phyloP scores from a whole-genome alignment of 2,329 filamentous ascomycete species.

The Aspergillus costaricaensis region DNA sequence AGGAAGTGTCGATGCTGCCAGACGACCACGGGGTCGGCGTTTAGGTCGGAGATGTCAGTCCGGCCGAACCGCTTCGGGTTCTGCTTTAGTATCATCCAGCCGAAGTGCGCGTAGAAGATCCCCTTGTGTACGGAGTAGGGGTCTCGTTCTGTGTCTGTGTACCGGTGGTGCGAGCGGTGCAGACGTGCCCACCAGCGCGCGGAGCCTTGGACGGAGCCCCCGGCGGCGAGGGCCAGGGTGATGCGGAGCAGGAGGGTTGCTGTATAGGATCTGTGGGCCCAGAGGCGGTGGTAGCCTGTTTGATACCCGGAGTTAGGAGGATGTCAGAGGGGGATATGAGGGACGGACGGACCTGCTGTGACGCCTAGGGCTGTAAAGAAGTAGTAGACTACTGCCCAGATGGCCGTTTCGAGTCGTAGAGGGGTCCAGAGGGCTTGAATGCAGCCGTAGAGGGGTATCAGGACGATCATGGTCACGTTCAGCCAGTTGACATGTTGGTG shows the following conservation, averaged over 20 bases:
- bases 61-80: constrained; percentile 15
- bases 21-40: constrained; percentile 15
- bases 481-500: constrained; percentile 16
- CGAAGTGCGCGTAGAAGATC: constrained; percentile 18
- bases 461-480: constrained; percentile 5
- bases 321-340: too few species aligned
- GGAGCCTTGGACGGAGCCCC: constrained; percentile 15
- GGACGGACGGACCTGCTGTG: constrained; percentile 14
- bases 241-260: constrained; percentile 13
- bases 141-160: constrained; percentile 21
- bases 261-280: constrained; percentile 19
- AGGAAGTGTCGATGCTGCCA: constrained; percentile 23
- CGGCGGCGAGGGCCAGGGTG: constrained; percentile 14
- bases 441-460: constrained; percentile 6
- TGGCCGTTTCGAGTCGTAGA: constrained; percentile 8
- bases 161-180: constrained; percentile 23
- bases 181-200: constrained; percentile 17
- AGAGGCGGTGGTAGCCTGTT: constrained; percentile 63
- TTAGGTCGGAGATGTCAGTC: constrained; percentile 15
- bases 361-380: constrained; percentile 12
- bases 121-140: constrained; percentile 19
- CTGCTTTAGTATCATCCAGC: constrained; percentile 22
- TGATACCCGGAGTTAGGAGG: background rate
- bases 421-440: constrained; percentile 7
- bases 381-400: constrained; percentile 10